Evolutionary conservation across 1,284 basidiomycete species (phyloP), one percentile per base, ranked within the genome.

Genomic region (Leccinum pallidistipes): DNA sequence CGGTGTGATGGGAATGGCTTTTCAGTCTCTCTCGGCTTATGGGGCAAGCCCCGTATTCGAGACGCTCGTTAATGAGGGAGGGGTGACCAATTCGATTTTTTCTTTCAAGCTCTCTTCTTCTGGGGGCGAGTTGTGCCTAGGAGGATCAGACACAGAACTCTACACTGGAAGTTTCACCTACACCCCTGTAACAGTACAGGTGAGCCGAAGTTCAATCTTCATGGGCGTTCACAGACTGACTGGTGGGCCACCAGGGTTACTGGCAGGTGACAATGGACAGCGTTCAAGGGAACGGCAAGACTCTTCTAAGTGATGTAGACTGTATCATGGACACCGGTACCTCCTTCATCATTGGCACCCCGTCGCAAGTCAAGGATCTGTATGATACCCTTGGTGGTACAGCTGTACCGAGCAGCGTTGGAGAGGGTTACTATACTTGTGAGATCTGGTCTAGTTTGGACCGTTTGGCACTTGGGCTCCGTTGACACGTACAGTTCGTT

Each of bases 271-370:
- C 50, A 2, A 62, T 76, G 53, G 72, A 71, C n/a, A 53, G 47
- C 43, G 24, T 72, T 0, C 5, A 51, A 18, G 60, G 66, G 11
- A 59, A 64, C 24, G 66, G 62, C 3, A 40, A 60, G 34, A 38
- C 63, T 0, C 27, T 69, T 14, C 8, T 67, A 49, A 65, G 29
- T 12, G 18, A 47, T 9, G 10, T 68, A 14, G 60, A 65, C 11
- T 74, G 73, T 18, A 73, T 80, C 68, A 76, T 80, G 59, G 79
- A 81, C 66, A 77, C 74, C 9, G 78, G 80, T 59, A 79, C 80
- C 27, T 79, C 84, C 55, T 71, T 83, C 66, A 76, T 85, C 69
- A 74, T 82, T 55, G 84, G 82, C 38, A 78, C 79, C 9, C 77
- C 80, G 5, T 64, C 76, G 24, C 71, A 77, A 10, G 79, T 84